These are phyloP conservation scores for Cupressus sempervirens DNA, from an alignment of 75 land plant species.

Conservation along the genomic window DNA sequence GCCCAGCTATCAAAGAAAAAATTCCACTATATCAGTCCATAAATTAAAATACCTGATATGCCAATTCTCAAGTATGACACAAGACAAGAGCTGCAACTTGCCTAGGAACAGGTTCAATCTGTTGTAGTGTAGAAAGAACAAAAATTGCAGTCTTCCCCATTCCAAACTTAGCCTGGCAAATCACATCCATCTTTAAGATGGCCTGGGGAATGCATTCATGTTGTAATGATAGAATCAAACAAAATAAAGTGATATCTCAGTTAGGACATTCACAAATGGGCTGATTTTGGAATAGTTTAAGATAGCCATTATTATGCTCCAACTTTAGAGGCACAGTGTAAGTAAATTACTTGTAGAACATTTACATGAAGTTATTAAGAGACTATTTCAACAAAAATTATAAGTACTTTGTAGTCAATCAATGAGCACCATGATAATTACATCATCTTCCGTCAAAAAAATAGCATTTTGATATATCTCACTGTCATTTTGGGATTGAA, in stretches of 20 bases:
- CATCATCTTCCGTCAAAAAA: too few species aligned
- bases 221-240: slow-evolving; percentile 83
- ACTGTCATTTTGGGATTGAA: too few species aligned
- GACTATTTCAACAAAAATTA: not conserved
- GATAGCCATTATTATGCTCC: slow-evolving; percentile 14
- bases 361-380: too few species aligned
- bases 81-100: slow-evolving; percentile 88
- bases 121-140: slow-evolving; percentile 93
- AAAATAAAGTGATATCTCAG: slow-evolving; percentile 26
- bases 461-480: too few species aligned
- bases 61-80: slow-evolving; percentile 94
- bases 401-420: too few species aligned
- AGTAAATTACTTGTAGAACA: slow-evolving; percentile 20
- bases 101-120: slow-evolving; percentile 71
- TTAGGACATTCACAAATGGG: slow-evolving; percentile 1
- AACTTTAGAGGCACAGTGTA: slow-evolving; percentile 6
- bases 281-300: slow-evolving; percentile 9
- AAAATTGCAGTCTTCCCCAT: slow-evolving; percentile 99
- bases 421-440: too few species aligned
- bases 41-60: slow-evolving; percentile 79
- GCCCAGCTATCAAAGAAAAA: too few species aligned
- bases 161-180: slow-evolving; percentile 98
- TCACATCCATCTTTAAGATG: slow-evolving; percentile 98
- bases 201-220: slow-evolving; percentile 99
- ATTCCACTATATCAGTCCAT: too few species aligned